Percentiles rank a stretch among this genome's conserved stretches.
Conservation (phyloP, 805 yeast species). For the Wickerhamomyces strasburgensis region DNA sequence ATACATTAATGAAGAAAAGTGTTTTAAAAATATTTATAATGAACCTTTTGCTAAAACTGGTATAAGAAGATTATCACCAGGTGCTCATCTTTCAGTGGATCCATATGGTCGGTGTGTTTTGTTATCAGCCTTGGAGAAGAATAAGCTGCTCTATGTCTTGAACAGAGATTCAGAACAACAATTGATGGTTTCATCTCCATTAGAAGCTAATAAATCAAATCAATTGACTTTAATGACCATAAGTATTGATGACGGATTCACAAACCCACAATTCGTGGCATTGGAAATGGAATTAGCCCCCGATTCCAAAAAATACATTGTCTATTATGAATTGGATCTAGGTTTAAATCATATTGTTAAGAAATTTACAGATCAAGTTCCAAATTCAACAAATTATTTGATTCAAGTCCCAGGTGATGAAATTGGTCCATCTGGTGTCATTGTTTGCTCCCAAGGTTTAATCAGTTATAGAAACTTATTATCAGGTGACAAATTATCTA, state of each 20-base stretch:
- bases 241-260: conserved; percentile 71
- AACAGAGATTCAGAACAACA: conserved; percentile 42
- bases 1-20: conserved; percentile 35
- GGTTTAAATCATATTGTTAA: conserved; percentile 76
- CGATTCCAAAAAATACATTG: conserved; percentile 35
- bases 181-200: conserved; percentile 61
- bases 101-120: conserved; percentile 66
- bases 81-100: conserved; percentile 65
- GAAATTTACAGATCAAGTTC: conserved; percentile 38
- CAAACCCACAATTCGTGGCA: conserved; percentile 81
- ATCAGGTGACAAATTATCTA: conserved; percentile 30
- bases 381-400: conserved; percentile 42
- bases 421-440: conserved; percentile 67
- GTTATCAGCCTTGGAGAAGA: conserved; percentile 67
- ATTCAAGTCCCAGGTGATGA: conserved; percentile 67
- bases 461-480: conserved; percentile 47
- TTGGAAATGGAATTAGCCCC: conserved; percentile 57
- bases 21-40: conserved; percentile 40
- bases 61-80: conserved; percentile 69
- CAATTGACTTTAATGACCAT: conserved; percentile 47
- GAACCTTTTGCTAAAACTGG: conserved; percentile 76
- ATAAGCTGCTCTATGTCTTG: conserved; percentile 65
- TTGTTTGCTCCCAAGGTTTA: conserved; percentile 55
- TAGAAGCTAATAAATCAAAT: conserved; percentile 56
- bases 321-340: conserved; percentile 77